These are phyloP conservation scores for Santalum album DNA, from an alignment of 164 flowering plant species.

Conservation along the genomic window DNA sequence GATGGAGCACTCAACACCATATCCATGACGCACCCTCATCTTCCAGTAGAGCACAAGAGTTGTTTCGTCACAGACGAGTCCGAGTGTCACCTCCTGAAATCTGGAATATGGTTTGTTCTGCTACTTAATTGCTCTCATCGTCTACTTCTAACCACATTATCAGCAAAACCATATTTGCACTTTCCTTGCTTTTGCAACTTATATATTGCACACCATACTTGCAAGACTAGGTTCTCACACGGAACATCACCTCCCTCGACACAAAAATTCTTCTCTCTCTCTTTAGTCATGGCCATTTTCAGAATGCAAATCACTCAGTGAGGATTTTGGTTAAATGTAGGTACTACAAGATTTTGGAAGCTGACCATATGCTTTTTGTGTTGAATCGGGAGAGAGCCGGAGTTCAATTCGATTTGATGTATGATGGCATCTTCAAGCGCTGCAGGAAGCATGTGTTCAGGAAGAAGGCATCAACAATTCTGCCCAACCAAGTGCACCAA, in stretches of 20 bases:
- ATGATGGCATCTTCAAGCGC: slow-evolving; percentile 85
- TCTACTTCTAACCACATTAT: no score
- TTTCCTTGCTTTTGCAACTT: no score
- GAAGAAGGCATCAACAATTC: slow-evolving; percentile 31
- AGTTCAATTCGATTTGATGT: slow-evolving; percentile 78
- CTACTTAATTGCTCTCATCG: no score
- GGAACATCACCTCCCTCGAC: no score
- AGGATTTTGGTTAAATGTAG: slow-evolving; percentile 30
- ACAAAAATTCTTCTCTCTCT: no score
- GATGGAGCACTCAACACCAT: slow-evolving; percentile 95
- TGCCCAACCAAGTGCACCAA: slow-evolving; percentile 55
- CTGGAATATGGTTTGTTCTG: no score
- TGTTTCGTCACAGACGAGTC: slow-evolving; percentile 54
- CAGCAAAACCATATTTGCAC: no score
- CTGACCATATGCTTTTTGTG: slow-evolving; percentile 83
- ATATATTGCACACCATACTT: no score
- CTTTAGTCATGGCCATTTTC: no score
- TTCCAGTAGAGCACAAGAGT: slow-evolving; percentile 83
- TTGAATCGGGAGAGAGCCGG: slow-evolving; percentile 92
- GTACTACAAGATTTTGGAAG: slow-evolving; percentile 95
- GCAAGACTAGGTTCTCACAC: no score
- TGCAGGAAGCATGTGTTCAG: slow-evolving; percentile 86
- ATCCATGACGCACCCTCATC: slow-evolving; percentile 93
- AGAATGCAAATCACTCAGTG: no score
- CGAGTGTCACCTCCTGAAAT: slow-evolving; percentile 73